Base-by-base conservation (phyloP, 768 basidiomycete genomes). In the Hericium alpestre region DNA sequence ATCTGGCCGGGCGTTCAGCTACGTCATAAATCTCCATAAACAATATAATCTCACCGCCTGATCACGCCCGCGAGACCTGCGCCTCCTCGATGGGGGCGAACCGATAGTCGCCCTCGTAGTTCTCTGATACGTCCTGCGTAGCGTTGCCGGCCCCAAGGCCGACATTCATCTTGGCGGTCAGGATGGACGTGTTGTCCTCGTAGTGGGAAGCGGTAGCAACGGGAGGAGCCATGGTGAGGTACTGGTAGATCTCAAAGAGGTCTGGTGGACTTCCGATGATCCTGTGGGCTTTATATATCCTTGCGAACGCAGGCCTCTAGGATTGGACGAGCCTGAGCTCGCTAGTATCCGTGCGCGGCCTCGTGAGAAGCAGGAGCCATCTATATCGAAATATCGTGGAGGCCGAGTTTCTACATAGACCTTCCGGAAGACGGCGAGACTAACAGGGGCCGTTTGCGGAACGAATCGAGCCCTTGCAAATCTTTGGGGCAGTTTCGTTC, bases 41-140 rank as follows among this genome's bases (percentile, higher is more conserved):
- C 12, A 23, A 41, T 8, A 13, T 16, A 58, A 22, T 56, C 25
- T 39, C n/a, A 83, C 82, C 86, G 71, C 69, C 80, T 84, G 63
- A 85, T 86, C 86, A 87, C 49, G 85, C 85, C 46, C 86, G 74
- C 9, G 85, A 81, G 2, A 89, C 86, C 60, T 87, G 80, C 8
- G 86, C 82, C 70, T 89, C 87, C 63, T 84, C 76, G 56, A 87
- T 86, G 2, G 86, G 85, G 2, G 85, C 85, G 58, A 86, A 87
- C 37, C 74, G 75, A 70, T 85, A 87, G 56, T 77, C 67, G 3
- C 86, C 86, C 23, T 80, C 71, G 62, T 85, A 86, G 65, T 82
- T 70, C 63, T 83, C 81, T 25, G 64, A 58, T 55, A 76, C 68
- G 25, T 77, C 75, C 60, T 70, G 67, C 8, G 41, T 23, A 51